These are phyloP conservation scores for Gossypium sturtianum DNA, from an alignment of 345 rosid genomes.

Conservation along the genomic window DNA sequence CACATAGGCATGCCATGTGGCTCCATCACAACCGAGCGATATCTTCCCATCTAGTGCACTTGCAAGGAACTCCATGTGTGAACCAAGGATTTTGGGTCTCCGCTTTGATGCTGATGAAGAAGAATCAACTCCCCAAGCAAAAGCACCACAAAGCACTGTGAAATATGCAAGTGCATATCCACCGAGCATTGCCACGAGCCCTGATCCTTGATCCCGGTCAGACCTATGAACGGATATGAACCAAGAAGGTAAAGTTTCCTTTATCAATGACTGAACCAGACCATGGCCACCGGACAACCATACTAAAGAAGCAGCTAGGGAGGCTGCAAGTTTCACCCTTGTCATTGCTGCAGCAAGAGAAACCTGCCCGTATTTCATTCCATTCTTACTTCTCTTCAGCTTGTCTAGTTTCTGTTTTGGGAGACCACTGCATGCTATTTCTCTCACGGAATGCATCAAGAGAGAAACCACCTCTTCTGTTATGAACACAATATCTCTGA, in stretches of 20 bases:
- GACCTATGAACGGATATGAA: slow-evolving; percentile 65
- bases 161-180: slow-evolving; percentile 88
- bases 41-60: slow-evolving; percentile 83
- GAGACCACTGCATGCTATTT: slow-evolving; percentile 55
- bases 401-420: slow-evolving; percentile 45
- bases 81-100: slow-evolving; percentile 54
- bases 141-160: slow-evolving; percentile 67
- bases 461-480: slow-evolving; percentile 74
- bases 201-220: slow-evolving; percentile 43
- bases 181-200: slow-evolving; percentile 62
- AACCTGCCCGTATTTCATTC: slow-evolving; percentile 61
- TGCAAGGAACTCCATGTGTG: slow-evolving; percentile 78
- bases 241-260: slow-evolving; percentile 93
- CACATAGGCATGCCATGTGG: slow-evolving; percentile 71
- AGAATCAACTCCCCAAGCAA: slow-evolving; percentile 90
- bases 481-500: slow-evolving; percentile 64
- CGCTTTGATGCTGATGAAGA: slow-evolving; percentile 62
- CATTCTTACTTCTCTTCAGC: slow-evolving; percentile 52
- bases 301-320: slow-evolving; percentile 82
- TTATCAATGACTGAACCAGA: slow-evolving; percentile 68
- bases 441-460: slow-evolving; percentile 70
- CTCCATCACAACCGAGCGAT: slow-evolving; percentile 68
- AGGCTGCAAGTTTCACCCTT: slow-evolving; percentile 78
- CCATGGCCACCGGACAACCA: slow-evolving; percentile 80
- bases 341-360: slow-evolving; percentile 75